These are phyloP conservation scores for Hymenoscyphus scutula DNA, from an alignment of 2,329 filamentous ascomycete species.

Conservation along the genomic window DNA sequence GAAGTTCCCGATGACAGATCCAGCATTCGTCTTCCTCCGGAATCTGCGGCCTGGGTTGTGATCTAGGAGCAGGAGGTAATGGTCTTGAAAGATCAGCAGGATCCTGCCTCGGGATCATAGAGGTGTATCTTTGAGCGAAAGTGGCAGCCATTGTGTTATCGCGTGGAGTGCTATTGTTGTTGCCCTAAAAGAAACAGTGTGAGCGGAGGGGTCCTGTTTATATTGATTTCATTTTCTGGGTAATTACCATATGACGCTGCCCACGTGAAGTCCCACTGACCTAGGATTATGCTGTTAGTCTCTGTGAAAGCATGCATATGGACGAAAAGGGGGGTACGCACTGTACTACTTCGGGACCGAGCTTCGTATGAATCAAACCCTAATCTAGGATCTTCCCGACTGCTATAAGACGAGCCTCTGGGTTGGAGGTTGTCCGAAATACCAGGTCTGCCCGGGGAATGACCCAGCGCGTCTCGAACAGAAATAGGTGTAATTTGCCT, in stretches of 20 bases:
- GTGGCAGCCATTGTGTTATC: background rate
- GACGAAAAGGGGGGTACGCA: slow-evolving; percentile 19
- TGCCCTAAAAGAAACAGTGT: background rate
- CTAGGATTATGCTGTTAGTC: slow-evolving; percentile 10
- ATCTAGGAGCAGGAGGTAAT: slow-evolving; percentile 34
- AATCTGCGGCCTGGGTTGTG: slow-evolving; percentile 41
- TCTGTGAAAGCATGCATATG: background rate
- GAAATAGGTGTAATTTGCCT: slow-evolving; percentile 10
- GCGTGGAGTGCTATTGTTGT: background rate
- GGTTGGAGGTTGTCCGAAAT: slow-evolving; percentile 8
- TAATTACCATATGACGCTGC: slow-evolving; percentile 11
- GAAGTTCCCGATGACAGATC: slow-evolving; percentile 70
- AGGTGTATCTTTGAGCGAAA: slow-evolving; percentile 9
- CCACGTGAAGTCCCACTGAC: slow-evolving; percentile 14
- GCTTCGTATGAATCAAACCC: slow-evolving; percentile 18
- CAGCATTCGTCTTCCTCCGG: slow-evolving; percentile 78
- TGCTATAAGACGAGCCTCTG: slow-evolving; percentile 15
- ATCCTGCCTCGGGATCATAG: slow-evolving; percentile 19
- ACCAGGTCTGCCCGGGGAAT: slow-evolving; percentile 13
- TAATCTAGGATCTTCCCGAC: slow-evolving; percentile 15
- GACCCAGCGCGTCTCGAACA: slow-evolving; percentile 10
- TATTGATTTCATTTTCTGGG: background rate
- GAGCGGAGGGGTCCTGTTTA: slow-evolving; percentile 5
- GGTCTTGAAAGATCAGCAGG: slow-evolving; percentile 9
- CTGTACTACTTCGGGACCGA: slow-evolving; percentile 32